A percentile compares a stretch with the other conserved stretches of the same genome.
Conservation (phyloP, 345 rosid species). For the Eucalyptus tenuipes region DNA sequence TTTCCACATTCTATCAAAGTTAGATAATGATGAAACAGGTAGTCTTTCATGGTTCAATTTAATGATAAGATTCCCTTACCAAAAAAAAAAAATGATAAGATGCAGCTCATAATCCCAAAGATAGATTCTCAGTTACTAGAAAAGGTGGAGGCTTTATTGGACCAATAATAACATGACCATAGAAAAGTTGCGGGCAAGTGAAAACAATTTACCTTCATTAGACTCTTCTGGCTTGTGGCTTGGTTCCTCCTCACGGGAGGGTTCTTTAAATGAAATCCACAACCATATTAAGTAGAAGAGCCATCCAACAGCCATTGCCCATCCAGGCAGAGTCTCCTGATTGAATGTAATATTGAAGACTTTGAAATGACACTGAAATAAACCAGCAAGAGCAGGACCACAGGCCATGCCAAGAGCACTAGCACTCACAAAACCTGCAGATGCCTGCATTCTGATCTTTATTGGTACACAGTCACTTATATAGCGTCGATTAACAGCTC, state of each 20-base stretch:
- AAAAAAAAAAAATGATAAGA: neutral
- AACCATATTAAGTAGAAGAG: constrained; percentile 76
- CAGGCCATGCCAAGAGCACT: constrained; percentile 99
- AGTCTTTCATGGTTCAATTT: neutral
- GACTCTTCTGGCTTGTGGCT: constrained; percentile 14
- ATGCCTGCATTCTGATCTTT: constrained; percentile 89
- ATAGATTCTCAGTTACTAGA: neutral
- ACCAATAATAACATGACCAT: neutral
- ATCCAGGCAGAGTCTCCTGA: constrained; percentile 84
- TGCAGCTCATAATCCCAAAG: neutral
- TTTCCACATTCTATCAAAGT: neutral
- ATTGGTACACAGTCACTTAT: constrained; percentile 96
- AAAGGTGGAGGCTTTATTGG: neutral
- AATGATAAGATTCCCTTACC: neutral
- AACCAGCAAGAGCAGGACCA: constrained; percentile 98
- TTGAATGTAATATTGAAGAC: constrained; percentile 71
- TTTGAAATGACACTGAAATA: constrained; percentile 77
- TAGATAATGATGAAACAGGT: neutral
- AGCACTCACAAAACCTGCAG: constrained; percentile 99
- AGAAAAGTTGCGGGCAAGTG: neutral
- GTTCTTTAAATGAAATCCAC: constrained; percentile 82
- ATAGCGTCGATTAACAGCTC: constrained; percentile 97
- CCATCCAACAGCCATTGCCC: constrained; percentile 98
- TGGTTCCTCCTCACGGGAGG: constrained; percentile 44
- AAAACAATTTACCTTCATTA: constrained; percentile 29